A percentile compares a stretch with the other conserved stretches of the same genome.
Evolutionary conservation across 805 yeast genomes (phyloP).

Genomic region (Saturnispora zaruensis): DNA sequence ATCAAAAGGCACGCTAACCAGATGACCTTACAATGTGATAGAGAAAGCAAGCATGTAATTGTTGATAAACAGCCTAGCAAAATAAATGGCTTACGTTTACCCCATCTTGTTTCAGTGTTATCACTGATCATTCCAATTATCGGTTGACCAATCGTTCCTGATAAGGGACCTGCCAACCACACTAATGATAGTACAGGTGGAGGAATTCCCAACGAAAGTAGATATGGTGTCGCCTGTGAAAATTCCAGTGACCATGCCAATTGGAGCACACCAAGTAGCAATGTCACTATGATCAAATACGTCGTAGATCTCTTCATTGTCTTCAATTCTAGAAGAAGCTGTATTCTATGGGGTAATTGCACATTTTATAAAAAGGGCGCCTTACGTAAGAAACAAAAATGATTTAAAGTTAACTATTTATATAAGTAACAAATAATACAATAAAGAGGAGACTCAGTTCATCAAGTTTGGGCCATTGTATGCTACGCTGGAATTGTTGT

Average conservation of each 20-base stretch:
- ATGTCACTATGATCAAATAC: slow-evolving; percentile 39
- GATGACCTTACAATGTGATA: slow-evolving; percentile 39
- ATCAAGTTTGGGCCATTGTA: slow-evolving; percentile 26
- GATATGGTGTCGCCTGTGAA: slow-evolving; percentile 53
- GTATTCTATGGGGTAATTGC: neutral
- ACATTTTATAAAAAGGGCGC: neutral
- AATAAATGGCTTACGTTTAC: slow-evolving; percentile 51
- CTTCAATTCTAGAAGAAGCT: neutral
- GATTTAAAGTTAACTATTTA: neutral
- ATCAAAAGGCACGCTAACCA: slow-evolving; percentile 48
- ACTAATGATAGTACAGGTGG: slow-evolving; percentile 46
- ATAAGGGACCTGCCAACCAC: slow-evolving; percentile 62
- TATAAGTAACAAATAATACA: slow-evolving; percentile 1
- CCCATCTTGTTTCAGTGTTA: slow-evolving; percentile 35
- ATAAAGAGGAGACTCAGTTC: neutral
- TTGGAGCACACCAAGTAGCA: slow-evolving; percentile 50
- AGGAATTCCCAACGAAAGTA: slow-evolving; percentile 54
- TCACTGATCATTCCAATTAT: slow-evolving; percentile 53
- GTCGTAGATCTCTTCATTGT: slow-evolving; percentile 28
- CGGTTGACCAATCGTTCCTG: slow-evolving; percentile 59
- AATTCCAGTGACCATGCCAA: slow-evolving; percentile 61
- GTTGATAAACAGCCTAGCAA: slow-evolving; percentile 46
- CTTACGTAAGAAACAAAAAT: neutral
- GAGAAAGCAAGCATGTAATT: slow-evolving; percentile 33
- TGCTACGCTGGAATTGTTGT: slow-evolving; percentile 9